Conservation (phyloP, 208 protist species). For the Histomonas meleagridis region DNA sequence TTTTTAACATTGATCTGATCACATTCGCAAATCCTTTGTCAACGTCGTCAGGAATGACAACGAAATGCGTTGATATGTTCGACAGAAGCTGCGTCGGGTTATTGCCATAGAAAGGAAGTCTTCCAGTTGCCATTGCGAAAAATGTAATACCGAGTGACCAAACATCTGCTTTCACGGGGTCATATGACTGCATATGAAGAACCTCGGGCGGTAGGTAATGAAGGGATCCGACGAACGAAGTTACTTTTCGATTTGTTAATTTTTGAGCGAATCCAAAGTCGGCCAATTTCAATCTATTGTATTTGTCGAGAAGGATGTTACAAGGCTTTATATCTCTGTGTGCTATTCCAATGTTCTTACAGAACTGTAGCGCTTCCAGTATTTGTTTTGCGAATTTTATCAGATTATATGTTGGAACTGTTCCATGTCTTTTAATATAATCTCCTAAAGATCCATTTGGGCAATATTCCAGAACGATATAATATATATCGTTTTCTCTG, state of each 20-base stretch:
- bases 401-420: neutral
- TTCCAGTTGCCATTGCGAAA: too few species aligned
- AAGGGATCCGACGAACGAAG: neutral
- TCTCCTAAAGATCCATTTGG: neutral
- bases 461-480: neutral
- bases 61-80: too few species aligned
- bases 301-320: neutral
- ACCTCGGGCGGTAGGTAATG: neutral
- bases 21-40: too few species aligned
- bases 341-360: neutral
- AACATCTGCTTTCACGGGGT: neutral
- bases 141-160: neutral
- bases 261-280: neutral
- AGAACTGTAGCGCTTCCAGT: neutral
- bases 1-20: too few species aligned
- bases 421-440: neutral
- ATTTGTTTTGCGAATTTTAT: neutral
- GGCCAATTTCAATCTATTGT: neutral
- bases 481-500: neutral
- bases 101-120: too few species aligned
- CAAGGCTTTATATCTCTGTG: slow-evolving; percentile 4
- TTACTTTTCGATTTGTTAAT: neutral
- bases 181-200: neutral
- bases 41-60: too few species aligned
- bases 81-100: too few species aligned